Evolutionary conservation across 1,284 basidiomycete genomes (phyloP), one percentile per base, ranked within the genome.

Genomic region (Naganishia sp.): DNA sequence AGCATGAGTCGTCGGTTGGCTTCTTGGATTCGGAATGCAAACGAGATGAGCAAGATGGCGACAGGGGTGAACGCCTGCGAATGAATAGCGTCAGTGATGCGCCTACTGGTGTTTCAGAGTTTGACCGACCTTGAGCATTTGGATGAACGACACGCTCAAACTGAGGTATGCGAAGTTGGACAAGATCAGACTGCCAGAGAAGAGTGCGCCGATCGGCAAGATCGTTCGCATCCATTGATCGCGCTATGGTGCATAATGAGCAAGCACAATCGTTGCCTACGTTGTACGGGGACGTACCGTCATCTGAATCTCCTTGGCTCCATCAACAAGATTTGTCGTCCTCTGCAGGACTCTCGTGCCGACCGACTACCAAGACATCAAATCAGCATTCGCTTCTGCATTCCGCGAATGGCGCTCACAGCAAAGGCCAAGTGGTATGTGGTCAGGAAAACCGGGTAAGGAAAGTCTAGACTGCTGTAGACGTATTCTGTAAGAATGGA

Each of bases 11-110:
- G 88, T 72, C 85, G 85, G 78, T 85, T 93, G 6, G 94, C 91
- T 69, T 96, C 92, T 77, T 93, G 89, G 69, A 94, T 87, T 70
- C 89, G 88, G 83, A 90, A 91, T 0, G 86, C 84, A 84, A 94
- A 97, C 9, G 93, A 94, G 75, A 97, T 94, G 71, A 98, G 85
- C 41, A 98, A 86, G 72, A 98, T 96, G 0, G 94, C 92, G 17
- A 97, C 94, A 0, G 94, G 93, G n/a, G 85, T 91, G 82, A 98
- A 98, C 9, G 94, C 95, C 89, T 93, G 72, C 18, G n/a, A 31
- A 47, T 35, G 11, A 9, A 31, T 28, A 5, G 28, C 9, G 50
- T 52, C 52, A 46, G 64, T 45, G 21, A 5, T 5, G 28, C 5
- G 28, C 5, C 28, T 28, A 3, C 5, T 32, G 28, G 23, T n/a